Conservation (phyloP, 2,329 filamentous ascomycete genomes). For the Phialemoniopsis sp. region DNA sequence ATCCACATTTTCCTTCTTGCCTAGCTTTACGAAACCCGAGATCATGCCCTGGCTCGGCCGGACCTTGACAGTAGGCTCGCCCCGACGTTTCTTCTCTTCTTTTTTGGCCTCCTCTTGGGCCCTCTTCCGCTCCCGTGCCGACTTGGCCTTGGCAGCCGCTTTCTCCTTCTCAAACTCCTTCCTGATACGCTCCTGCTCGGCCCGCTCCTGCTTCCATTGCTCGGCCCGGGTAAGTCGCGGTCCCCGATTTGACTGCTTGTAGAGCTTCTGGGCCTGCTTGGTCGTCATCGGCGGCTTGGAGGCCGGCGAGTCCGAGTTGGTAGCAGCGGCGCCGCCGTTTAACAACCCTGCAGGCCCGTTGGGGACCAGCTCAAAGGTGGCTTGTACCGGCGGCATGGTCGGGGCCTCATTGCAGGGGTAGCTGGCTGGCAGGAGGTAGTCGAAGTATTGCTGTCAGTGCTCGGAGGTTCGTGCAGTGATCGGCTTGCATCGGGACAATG, state of each 20-base stretch:
- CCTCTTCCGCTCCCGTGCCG: conserved; percentile 50
- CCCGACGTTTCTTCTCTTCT: conserved; percentile 45
- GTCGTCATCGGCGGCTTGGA: conserved; percentile 40
- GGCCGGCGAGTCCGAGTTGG: conserved; percentile 5
- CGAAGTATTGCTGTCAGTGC: too few species aligned
- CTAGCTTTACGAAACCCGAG: conserved; percentile 39
- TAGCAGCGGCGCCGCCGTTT: too few species aligned
- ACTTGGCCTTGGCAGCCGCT: conserved; percentile 40
- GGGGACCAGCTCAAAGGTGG: conserved; percentile 10
- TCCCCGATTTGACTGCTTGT: conserved; percentile 31
- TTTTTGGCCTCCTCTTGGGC: conserved; percentile 45
- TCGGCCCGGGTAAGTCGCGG: conserved; percentile 29
- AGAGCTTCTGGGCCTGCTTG: conserved; percentile 42
- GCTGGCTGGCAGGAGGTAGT: too few species aligned
- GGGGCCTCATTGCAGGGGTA: too few species aligned
- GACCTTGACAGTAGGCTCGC: conserved; percentile 49
- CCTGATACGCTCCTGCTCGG: conserved; percentile 51
- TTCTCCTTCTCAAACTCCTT: conserved; percentile 47
- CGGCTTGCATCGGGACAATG: too few species aligned
- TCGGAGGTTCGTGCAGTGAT: too few species aligned
- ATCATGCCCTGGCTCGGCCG: conserved; percentile 56
- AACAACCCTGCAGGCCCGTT: conserved; percentile 2
- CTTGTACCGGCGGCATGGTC: too few species aligned
- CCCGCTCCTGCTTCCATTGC: conserved; percentile 28
- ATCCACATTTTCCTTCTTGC: too few species aligned